Base-by-base conservation (phyloP, 1,284 basidiomycete species). In the Pulveroboletus sp. region DNA sequence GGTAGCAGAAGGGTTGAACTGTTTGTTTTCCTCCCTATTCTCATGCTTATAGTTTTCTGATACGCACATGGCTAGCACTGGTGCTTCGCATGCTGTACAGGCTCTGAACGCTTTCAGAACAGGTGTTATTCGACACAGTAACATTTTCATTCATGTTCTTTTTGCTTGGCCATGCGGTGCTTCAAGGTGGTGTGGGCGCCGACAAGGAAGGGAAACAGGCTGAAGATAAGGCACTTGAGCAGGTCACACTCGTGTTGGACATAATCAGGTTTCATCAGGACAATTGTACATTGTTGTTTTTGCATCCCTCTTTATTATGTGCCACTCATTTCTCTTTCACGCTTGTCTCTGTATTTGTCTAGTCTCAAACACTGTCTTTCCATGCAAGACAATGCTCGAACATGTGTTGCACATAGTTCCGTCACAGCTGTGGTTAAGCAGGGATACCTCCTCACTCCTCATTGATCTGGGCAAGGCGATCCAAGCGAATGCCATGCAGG, bases 21-120 rank as follows among this genome's bases (percentile, higher is more conserved):
- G 91, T 93, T 64, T 60, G 84, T 67, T 29, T 15, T 7, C 8
- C 3, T 16, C 24, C 36, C 10, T 43, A 9, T 26, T 10, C 21
- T 3, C 32, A 5, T 13, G 12, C 12, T 8, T 2, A 3, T 32
- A 29, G 12, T 29, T 17, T 26, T 44, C 56, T 55, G 56, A 57
- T 24, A 29, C 6, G 32, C 21, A 3, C 0, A 86, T 13, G 10
- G 43, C n/a, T 26, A 88, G 93, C 81, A 19, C 78, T 98, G 29
- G 81, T 95, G 36, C 78, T 92, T 43, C 91, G 96, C 19, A 86
- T 98, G 3, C 76, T 99, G 2, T 93, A 98, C 70, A 86, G 93
- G 35, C 71, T 99, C 3, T 86, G 91, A 35, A 90, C 84, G 56
- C 75, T 95, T 4, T 87, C 91, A 1, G 92, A 96, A 63, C 87